Percentiles rank a stretch among this genome's conserved stretches.
These are phyloP conservation scores for Erucastrum elatum DNA, from an alignment of 345 rosid species.

Conservation along the genomic window DNA sequence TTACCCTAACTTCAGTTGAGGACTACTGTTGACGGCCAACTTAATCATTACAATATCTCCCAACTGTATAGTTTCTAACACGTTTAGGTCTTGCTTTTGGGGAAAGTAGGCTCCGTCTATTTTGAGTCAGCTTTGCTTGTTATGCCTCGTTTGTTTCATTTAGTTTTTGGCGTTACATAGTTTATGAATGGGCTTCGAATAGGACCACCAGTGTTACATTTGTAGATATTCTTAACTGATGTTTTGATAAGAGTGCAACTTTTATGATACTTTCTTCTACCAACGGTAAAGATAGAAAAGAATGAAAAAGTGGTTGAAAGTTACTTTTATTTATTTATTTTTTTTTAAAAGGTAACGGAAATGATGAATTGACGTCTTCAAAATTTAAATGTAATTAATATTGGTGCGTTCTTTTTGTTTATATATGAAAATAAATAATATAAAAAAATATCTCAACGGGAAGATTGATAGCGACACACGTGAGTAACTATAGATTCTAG, in stretches of 20 bases:
- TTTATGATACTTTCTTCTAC: slow-evolving; percentile 23
- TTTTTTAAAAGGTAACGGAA: slow-evolving; percentile 4
- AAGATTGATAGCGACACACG: slow-evolving; percentile 34
- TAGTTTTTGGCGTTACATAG: background rate
- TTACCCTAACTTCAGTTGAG: background rate
- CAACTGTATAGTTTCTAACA: slow-evolving; percentile 14
- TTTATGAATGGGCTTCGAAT: background rate
- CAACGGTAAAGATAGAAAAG: slow-evolving; percentile 33
- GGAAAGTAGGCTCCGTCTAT: slow-evolving; percentile 24
- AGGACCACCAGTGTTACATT: slow-evolving; percentile 4
- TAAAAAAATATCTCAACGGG: slow-evolving; percentile 30
- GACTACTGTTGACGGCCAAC: background rate
- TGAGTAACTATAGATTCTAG: slow-evolving; percentile 10
- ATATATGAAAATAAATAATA: background rate
- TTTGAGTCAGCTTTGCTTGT: slow-evolving; percentile 8
- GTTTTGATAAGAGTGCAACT: background rate
- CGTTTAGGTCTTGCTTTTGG: background rate
- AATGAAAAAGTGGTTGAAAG: background rate
- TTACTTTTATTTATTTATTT: background rate
- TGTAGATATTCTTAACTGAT: background rate
- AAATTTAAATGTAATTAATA: background rate
- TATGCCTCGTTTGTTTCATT: slow-evolving; percentile 20
- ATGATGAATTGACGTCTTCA: slow-evolving; percentile 22
- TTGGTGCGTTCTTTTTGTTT: background rate
- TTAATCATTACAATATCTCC: background rate